These are phyloP conservation scores for Hypoxylon subgilvum DNA, from an alignment of 495 filamentous ascomycete species.

Conservation along the genomic window DNA sequence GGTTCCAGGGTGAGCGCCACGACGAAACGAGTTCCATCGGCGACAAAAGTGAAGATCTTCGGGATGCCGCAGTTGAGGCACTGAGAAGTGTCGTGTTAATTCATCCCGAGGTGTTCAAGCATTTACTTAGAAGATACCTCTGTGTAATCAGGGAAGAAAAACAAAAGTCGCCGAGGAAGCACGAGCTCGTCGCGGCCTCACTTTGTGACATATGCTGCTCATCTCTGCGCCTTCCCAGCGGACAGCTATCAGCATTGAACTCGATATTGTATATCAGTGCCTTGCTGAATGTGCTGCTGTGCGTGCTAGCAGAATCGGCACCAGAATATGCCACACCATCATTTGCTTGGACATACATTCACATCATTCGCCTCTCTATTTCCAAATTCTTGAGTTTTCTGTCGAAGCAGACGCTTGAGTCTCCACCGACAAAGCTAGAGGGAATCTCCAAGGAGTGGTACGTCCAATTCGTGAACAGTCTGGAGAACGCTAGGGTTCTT, in stretches of 20 bases:
- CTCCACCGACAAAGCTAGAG: background rate
- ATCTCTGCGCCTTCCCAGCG: background rate
- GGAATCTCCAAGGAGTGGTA: slow-evolving; percentile 34
- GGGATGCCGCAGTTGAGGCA: slow-evolving; percentile 48
- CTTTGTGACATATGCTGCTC: slow-evolving; percentile 32
- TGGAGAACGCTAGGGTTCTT: slow-evolving; percentile 21
- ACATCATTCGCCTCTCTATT: slow-evolving; percentile 32
- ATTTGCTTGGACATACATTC: slow-evolving; percentile 31
- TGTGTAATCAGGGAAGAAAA: slow-evolving; percentile 32
- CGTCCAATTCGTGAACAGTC: background rate
- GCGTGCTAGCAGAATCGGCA: slow-evolving; percentile 32
- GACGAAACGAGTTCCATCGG: slow-evolving; percentile 14
- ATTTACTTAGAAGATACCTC: slow-evolving; percentile 35
- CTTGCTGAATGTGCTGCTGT: slow-evolving; percentile 26
- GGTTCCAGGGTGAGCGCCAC: slow-evolving; percentile 18
- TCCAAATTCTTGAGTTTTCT: slow-evolving; percentile 10
- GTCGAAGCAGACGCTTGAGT: background rate
- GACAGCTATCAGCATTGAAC: slow-evolving; percentile 12
- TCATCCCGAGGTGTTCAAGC: slow-evolving; percentile 45
- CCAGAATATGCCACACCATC: too few relatives aligned
- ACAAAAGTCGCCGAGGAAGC: slow-evolving; percentile 22
- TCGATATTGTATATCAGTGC: slow-evolving; percentile 28
- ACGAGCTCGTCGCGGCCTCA: slow-evolving; percentile 28
- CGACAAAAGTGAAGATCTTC: slow-evolving; percentile 43
- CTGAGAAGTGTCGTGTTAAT: slow-evolving; percentile 45